Evolutionary conservation across 352 stramenopile genomes (phyloP), one percentile per base, ranked within the genome.

Genomic region (Aphanomyces cochlioides): DNA sequence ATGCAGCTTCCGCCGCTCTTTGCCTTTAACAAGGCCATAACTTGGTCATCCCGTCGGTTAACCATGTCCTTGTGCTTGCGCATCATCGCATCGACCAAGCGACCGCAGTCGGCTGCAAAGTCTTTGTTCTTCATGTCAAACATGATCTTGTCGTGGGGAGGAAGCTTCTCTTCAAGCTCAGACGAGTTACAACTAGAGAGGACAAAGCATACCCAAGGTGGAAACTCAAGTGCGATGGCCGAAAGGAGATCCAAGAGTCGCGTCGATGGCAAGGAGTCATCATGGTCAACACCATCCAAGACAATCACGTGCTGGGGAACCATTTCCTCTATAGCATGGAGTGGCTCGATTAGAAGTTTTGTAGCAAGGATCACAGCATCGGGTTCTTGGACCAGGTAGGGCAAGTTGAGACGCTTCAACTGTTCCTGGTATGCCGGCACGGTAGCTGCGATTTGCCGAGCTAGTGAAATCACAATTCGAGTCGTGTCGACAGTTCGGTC

Each of bases 401-500:
- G 80, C 15, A 95, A 77, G 58, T 95, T 95, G 12, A 95, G 78
- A 56, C 87, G 75, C 8, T 85, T 84, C 47, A 95, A 76, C 65
- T 95, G 87, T 67, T 85, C 86, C 76, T 95, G 92, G 75, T 90
- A 95, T 41, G 54, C 68, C 15, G 85, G 84, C 28, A 92, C 50
- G n/a, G 75, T 81, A 12, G 76, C 67, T 21, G 89, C 78, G n/a
- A 95, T 64, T 68, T 95, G 87, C 68, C 90, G 85, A 60, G 92
- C 84, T n/a, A 95, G 60, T 34, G 87, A 95, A 12, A 93, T 74
- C 75, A 95, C 56, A 50, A 90, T 78, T 58, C 90, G 83, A 28
- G 70, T 80, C 64, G 80, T 89, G 73, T 90, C 87, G 74, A 73
- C 78, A 73, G 91, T 92, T 38, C 75, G 76, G 70, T 95, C 87